A percentile compares a stretch with the other conserved stretches of the same genome.
Conservation (phyloP, 192 early-diverging fungal genomes). For the Dispira parvispora region DNA sequence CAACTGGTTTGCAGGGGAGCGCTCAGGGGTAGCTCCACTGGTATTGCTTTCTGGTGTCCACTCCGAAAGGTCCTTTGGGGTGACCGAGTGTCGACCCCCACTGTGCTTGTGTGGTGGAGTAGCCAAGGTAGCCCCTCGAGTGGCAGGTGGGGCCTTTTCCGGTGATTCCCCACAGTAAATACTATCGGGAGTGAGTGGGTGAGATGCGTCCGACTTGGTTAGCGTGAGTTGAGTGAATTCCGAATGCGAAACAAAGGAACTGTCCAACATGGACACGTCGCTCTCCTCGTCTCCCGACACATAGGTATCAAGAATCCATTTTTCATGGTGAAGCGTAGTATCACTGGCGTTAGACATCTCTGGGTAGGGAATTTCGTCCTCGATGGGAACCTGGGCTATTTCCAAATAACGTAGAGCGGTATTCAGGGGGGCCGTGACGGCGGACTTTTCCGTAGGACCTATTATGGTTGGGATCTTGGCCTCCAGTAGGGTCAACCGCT, state of each 20-base stretch:
- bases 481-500: not conserved
- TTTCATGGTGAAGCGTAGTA: not conserved
- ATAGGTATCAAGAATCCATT: not conserved
- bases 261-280: not conserved
- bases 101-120: too few species aligned
- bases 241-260: not conserved
- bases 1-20: too few species aligned
- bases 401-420: slow-evolving; percentile 6
- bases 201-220: not conserved
- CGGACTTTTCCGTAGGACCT: not conserved
- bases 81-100: not conserved
- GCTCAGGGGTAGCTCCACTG: too few species aligned
- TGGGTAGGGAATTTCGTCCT: not conserved
- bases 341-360: not conserved
- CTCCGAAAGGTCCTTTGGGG: not conserved
- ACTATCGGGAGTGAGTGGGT: slow-evolving; percentile 10
- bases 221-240: not conserved
- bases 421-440: not conserved
- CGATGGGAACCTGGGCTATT: slow-evolving; percentile 1
- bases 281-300: not conserved
- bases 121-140: too few species aligned
- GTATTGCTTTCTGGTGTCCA: not conserved
- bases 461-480: not conserved
- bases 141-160: too few species aligned
- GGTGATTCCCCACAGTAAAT: not conserved